Base-by-base conservation (phyloP, 768 basidiomycete genomes). In the Boletus subcaerulescens region DNA sequence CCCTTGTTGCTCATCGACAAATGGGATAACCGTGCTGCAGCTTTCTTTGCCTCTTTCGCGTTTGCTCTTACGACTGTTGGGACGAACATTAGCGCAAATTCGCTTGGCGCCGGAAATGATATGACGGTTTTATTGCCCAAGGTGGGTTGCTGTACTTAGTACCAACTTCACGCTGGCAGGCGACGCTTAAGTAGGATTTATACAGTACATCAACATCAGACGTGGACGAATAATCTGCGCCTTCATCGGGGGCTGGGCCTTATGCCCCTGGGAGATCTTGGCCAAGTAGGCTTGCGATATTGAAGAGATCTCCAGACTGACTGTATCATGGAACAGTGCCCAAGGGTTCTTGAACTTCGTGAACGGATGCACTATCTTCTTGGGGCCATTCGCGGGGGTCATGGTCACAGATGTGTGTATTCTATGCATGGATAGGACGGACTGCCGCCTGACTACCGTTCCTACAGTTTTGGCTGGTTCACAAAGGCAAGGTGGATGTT, bases 221-320 rank as follows among this genome's bases (percentile, higher is more conserved):
- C 78, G 93, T 11, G 93, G 93, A 1, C 85, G 86, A 63, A 71
- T 90, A 56, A 74, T 95, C 33, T 93, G 90, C 58, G 89, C 90
- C 0, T 50, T 94, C 45, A 65, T 95, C 6, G 90, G 90, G 3
- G 90, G 90, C 1, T 95, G 93, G 92, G 83, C 79, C 0, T 70
- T 91, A n/a, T 84, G 82, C 57, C 91, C 92, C 4, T 95, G 92
- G 93, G 84, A 92, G 70, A 91, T 95, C 50, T 74, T 94, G 32
- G 76, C 77, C 4, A 78, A 74, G 67, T 67, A 29, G 38, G 60
- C 17, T 50, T 33, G 6, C 15, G 26, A 15, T 31, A 9, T 26
- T 1, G 33, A 43, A 17, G 5, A 6, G 3, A 33, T 36, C 4
- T 7, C 8, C 10, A 22, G 31, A 35, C 24, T 55, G 36, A 59